A percentile compares a stretch with the other conserved stretches of the same genome.
phyloP scores from a whole-genome alignment of 2,329 filamentous ascomycete species.

The Dryadomyces sulphureus region DNA sequence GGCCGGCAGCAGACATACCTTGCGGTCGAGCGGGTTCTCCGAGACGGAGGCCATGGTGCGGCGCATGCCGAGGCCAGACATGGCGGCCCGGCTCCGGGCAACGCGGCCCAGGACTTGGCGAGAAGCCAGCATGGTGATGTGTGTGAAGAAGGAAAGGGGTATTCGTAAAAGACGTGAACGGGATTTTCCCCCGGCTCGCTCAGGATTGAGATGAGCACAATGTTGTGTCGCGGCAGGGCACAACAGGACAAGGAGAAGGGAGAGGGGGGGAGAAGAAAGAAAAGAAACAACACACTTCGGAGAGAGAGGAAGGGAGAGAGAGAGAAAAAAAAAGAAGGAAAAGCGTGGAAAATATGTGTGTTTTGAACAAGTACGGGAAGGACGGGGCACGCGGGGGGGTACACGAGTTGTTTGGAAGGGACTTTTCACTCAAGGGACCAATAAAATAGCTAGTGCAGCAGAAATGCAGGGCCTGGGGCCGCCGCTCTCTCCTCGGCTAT shows the following conservation, averaged over 20 bases:
- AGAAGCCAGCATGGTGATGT: slow-evolving; percentile 49
- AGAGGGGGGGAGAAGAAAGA: not conserved
- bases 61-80: slow-evolving; percentile 46
- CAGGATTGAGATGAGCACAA: not conserved
- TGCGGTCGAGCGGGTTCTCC: slow-evolving; percentile 77
- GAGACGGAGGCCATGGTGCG: slow-evolving; percentile 69
- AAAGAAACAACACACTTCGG: not conserved
- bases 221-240: not conserved
- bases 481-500: slow-evolving; percentile 14
- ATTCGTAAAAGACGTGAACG: not conserved
- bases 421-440: slow-evolving; percentile 7
- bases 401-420: slow-evolving; percentile 19
- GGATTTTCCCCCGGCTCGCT: not conserved
- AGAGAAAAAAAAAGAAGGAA: slow-evolving; percentile 3
- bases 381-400: slow-evolving; percentile 1
- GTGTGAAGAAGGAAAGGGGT: not conserved
- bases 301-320: slow-evolving; percentile 4
- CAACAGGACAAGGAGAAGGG: not conserved
- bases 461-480: slow-evolving; percentile 1
- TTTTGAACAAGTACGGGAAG: slow-evolving; percentile 6
- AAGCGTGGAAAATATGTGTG: slow-evolving; percentile 7
- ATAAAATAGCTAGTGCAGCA: slow-evolving; percentile 6
- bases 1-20: too few species aligned
- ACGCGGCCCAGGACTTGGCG: slow-evolving; percentile 53
- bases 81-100: slow-evolving; percentile 44